phyloP scores from a whole-genome alignment of 805 yeast genomes.

The Suhomyces pyralidae region DNA sequence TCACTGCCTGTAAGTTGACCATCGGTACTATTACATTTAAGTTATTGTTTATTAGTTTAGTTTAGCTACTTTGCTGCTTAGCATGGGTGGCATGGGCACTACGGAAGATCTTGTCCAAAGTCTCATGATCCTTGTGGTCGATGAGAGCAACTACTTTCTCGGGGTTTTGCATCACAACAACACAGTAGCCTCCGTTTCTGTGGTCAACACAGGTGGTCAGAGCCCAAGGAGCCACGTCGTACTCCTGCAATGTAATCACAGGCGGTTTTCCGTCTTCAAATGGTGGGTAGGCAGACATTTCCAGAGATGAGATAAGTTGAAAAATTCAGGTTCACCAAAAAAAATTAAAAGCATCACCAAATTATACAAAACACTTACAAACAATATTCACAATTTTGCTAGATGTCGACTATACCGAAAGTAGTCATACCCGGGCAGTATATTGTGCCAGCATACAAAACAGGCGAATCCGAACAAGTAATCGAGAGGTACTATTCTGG shows the following conservation, averaged over 20 bases:
- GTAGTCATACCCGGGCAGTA: slow-evolving; percentile 68
- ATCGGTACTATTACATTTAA: too few relatives aligned
- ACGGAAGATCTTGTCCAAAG: slow-evolving; percentile 42
- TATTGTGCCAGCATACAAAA: slow-evolving; percentile 54
- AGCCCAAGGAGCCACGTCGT: slow-evolving; percentile 55
- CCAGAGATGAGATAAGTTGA: slow-evolving; percentile 5
- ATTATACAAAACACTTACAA: background rate
- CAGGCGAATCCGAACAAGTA: slow-evolving; percentile 21
- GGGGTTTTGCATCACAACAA: slow-evolving; percentile 46
- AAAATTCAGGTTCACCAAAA: background rate
- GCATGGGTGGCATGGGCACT: slow-evolving; percentile 39
- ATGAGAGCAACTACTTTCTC: slow-evolving; percentile 43
- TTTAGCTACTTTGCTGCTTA: slow-evolving; percentile 8
- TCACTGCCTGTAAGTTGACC: too few relatives aligned
- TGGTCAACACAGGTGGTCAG: slow-evolving; percentile 47
- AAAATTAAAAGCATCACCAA: background rate
- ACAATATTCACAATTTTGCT: background rate
- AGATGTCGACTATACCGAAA: slow-evolving; percentile 5
- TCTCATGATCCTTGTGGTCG: slow-evolving; percentile 32
- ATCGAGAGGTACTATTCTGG: slow-evolving; percentile 57
- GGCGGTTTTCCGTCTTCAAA: slow-evolving; percentile 48
- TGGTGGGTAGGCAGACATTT: slow-evolving; percentile 31
- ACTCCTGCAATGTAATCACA: slow-evolving; percentile 41
- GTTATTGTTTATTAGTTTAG: background rate
- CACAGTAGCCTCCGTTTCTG: slow-evolving; percentile 33